Base-by-base conservation (phyloP, 2,329 filamentous ascomycete genomes). In the Pezicula neosporulosa region DNA sequence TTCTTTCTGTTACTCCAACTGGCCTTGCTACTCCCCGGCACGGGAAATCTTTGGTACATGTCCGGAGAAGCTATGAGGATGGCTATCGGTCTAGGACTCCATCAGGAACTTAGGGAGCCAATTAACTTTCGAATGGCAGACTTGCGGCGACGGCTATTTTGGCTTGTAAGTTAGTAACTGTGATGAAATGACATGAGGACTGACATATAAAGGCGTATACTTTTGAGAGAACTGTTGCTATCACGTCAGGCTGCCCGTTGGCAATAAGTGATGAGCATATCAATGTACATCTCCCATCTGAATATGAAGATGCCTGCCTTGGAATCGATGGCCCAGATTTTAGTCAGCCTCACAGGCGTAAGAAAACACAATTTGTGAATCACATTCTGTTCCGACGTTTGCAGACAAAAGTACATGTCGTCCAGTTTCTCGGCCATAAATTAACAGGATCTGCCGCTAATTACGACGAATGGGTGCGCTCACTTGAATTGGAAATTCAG, bases 21-120 rank as follows among this genome's bases (percentile, higher is more conserved):
- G 12, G 53, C 52, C 12, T 47, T 60, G 16, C 44, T 56, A 19
- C 46, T 61, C 15, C 59, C 59, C 18, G 52, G 56, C 44, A 54
- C 52, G 3, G 48, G 24, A 2, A 61, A 61, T 38, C 47, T 58
- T 21, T 60, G 56, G 56, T 61, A 58, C 27, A 42, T 58, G 42
- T 56, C 44, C 4, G 56, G 58, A 7, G 59, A 61, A 52, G 57
- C 58, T 8, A 56, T 60, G 52, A 53, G 60, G 9, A 60, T 62
- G 55, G 58, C 60, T 7, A 44, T 62, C 28, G 46, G 48, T 28
- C 53, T 62, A 8, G 60, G 60, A 5, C 53, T 62, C 2, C 60
- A 60, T 28, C 57, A 62, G 43, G 60, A 62, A 19, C 50, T 38
- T 9, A 52, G 51, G 5, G 18, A 28, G 1, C 16, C 47, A 5